phyloP scores from a whole-genome alignment of 2,329 filamentous ascomycete species.

The Colletotrichum ledebouriae region DNA sequence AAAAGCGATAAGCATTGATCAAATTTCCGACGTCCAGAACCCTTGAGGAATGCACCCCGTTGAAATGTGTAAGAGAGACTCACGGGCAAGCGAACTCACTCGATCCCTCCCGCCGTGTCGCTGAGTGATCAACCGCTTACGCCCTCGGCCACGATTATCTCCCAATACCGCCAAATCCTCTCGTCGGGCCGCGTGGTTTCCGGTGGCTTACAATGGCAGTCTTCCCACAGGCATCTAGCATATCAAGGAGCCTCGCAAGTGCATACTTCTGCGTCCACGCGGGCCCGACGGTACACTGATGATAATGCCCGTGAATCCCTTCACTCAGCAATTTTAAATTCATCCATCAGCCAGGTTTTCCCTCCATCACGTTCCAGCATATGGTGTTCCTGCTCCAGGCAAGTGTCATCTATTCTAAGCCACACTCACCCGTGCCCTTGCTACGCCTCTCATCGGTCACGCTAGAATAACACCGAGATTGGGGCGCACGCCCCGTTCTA shows the following conservation, averaged over 20 bases:
- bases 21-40: no score
- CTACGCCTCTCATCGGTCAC: neutral
- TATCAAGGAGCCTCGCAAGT: neutral
- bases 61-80: no score
- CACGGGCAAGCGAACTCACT: neutral
- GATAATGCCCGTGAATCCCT: no score
- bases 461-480: conserved; percentile 17
- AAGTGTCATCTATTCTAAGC: neutral
- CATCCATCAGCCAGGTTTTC: no score
- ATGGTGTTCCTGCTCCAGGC: no score
- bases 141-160: neutral
- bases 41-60: no score
- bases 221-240: neutral
- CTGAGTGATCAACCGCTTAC: neutral
- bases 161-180: neutral
- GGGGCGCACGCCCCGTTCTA: neutral
- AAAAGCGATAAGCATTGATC: no score
- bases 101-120: neutral
- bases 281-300: no score
- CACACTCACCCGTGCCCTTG: neutral
- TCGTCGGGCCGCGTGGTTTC: conserved; percentile 1
- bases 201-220: neutral
- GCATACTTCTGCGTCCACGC: no score
- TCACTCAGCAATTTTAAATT: no score
- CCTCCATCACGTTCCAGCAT: no score